A percentile compares a stretch with the other conserved stretches of the same genome.
phyloP scores from a whole-genome alignment of 768 basidiomycete species.

The Leccinum fibrillosum region DNA sequence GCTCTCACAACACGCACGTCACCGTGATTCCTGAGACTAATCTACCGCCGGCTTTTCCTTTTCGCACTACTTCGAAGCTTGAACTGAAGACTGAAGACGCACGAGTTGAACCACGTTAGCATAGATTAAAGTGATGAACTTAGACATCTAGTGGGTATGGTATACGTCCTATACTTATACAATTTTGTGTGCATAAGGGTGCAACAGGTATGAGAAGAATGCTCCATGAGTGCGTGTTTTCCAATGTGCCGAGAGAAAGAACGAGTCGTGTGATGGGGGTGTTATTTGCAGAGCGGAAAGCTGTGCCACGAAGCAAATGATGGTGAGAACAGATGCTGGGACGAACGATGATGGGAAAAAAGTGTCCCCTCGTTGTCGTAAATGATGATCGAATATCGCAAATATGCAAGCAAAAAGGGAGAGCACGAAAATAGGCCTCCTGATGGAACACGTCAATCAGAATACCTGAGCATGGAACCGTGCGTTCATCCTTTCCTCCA shows the following conservation, averaged over 20 bases:
- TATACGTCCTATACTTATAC: constrained; percentile 1
- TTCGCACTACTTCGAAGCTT: neutral
- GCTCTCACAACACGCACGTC: neutral
- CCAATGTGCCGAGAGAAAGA: neutral
- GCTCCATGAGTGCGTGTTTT: neutral
- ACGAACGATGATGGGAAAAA: neutral
- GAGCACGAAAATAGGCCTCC: neutral
- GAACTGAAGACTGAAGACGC: neutral
- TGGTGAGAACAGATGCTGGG: neutral
- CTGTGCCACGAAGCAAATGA: neutral
- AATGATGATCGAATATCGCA: neutral
- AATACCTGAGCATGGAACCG: neutral
- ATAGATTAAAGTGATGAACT: neutral
- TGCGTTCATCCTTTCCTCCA: constrained; percentile 16
- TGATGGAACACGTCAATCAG: constrained; percentile 1
- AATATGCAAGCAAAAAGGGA: neutral
- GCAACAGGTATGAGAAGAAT: neutral
- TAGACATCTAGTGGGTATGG: neutral
- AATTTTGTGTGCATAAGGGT: neutral
- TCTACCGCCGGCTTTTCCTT: neutral
- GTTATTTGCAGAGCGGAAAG: neutral
- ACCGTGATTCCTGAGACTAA: no score
- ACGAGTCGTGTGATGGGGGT: neutral
- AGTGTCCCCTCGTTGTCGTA: neutral
- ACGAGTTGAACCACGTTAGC: neutral